phyloP scores from a whole-genome alignment of 768 basidiomycete genomes.

The Stropharia rugosoannulata region DNA sequence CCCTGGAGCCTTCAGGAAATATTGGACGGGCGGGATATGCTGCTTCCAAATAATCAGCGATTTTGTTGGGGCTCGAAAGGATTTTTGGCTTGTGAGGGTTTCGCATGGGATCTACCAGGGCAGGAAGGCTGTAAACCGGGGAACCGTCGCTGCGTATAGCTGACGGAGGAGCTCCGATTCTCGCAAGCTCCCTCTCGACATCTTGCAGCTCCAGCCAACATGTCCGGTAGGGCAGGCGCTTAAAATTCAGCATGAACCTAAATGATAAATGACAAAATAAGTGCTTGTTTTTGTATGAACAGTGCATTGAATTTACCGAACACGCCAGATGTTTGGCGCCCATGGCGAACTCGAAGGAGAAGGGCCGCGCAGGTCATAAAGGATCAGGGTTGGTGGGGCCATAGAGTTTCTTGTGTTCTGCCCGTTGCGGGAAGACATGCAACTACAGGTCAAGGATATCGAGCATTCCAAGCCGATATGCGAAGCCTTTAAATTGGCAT shows the following conservation, averaged over 20 bases:
- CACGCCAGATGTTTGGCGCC: conserved; percentile 76
- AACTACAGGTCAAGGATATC: conserved; percentile 1
- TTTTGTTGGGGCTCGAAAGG: conserved; percentile 57
- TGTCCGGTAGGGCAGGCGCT: conserved; percentile 68
- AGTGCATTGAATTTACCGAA: conserved; percentile 41
- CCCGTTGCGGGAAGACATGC: conserved; percentile 21
- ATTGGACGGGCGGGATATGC: conserved; percentile 69
- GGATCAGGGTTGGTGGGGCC: conserved; percentile 48
- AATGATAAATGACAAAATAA: conserved; percentile 19
- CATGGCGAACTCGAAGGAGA: conserved; percentile 55
- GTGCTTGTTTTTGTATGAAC: conserved; percentile 4
- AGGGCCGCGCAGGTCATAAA: conserved; percentile 67
- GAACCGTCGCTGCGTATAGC: conserved; percentile 53
- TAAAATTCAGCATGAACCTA: conserved; percentile 77
- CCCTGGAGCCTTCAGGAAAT: conserved; percentile 68
- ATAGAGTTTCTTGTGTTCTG: conserved; percentile 15
- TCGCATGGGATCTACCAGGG: conserved; percentile 58
- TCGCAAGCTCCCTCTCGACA: conserved; percentile 57
- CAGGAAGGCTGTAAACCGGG: conserved; percentile 68
- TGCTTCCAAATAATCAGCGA: conserved; percentile 72
- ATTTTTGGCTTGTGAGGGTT: conserved; percentile 46
- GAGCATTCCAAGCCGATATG: background rate
- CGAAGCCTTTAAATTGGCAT: conserved; percentile 12
- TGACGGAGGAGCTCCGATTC: conserved; percentile 60
- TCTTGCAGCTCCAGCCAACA: conserved; percentile 71